Evolutionary conservation across 2,329 filamentous ascomycete species (phyloP).

Genomic region (Arthrobotrys iridis): DNA sequence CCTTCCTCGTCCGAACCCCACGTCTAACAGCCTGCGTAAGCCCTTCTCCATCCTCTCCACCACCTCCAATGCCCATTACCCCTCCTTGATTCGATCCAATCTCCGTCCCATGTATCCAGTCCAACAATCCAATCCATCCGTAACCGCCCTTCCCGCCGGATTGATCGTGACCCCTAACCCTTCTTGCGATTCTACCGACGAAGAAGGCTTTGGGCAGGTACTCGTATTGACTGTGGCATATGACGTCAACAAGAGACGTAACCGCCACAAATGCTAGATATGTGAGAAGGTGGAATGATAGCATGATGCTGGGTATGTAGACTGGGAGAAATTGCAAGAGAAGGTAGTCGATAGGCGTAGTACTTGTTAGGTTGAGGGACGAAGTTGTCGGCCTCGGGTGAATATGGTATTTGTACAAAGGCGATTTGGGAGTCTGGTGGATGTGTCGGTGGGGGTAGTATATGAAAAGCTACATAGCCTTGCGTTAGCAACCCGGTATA

Average conservation of each 20-base stretch:
- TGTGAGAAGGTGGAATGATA: slow-evolving; percentile 77
- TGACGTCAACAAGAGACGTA: slow-evolving; percentile 73
- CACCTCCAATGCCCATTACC: slow-evolving; percentile 68
- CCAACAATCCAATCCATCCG: slow-evolving; percentile 71
- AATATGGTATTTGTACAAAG: slow-evolving; percentile 64
- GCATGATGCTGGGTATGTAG: slow-evolving; percentile 72
- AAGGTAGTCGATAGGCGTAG: slow-evolving; percentile 72
- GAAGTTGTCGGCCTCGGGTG: slow-evolving; percentile 70
- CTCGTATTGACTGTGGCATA: slow-evolving; percentile 75
- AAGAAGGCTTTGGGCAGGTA: slow-evolving; percentile 68
- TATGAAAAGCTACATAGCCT: slow-evolving; percentile 68
- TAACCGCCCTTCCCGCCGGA: slow-evolving; percentile 67
- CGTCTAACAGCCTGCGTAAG: slow-evolving; percentile 40
- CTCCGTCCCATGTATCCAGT: slow-evolving; percentile 71
- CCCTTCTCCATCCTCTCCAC: slow-evolving; percentile 66
- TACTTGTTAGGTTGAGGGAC: slow-evolving; percentile 74
- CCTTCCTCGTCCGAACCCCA: slow-evolving; percentile 22
- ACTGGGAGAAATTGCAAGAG: slow-evolving; percentile 72
- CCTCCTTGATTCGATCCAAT: slow-evolving; percentile 67
- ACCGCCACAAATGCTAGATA: slow-evolving; percentile 73
- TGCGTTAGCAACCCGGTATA: no score
- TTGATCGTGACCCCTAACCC: slow-evolving; percentile 69
- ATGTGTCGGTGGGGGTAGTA: slow-evolving; percentile 79
- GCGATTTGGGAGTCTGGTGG: slow-evolving; percentile 64
- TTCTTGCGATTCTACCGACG: slow-evolving; percentile 66